Evolutionary conservation across 2,329 filamentous ascomycete genomes (phyloP).

Genomic region (Passalora sequoiae): DNA sequence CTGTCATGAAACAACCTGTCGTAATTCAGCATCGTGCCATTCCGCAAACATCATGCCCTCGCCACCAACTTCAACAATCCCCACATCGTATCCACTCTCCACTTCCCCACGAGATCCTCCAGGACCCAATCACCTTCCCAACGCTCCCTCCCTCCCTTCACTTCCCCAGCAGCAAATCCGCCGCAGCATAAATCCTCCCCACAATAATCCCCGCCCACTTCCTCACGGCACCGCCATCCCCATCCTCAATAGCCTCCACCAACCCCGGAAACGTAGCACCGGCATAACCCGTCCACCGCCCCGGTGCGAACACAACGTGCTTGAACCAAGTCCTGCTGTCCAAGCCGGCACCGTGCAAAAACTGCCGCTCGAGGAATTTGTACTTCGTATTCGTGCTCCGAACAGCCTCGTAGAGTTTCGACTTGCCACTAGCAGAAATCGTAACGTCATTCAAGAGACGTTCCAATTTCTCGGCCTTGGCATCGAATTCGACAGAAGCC

Average conservation of each 20-base stretch:
- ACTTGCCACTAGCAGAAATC: constrained; percentile 45
- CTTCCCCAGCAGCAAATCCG: constrained; percentile 13
- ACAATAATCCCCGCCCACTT: constrained; percentile 44
- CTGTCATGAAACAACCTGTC: too few relatives aligned
- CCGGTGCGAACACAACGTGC: constrained; percentile 88
- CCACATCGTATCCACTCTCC: too few relatives aligned
- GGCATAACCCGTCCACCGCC: constrained; percentile 84
- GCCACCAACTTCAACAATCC: too few relatives aligned
- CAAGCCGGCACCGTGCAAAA: constrained; percentile 69
- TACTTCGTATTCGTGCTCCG: constrained; percentile 70
- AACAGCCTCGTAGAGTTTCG: constrained; percentile 45
- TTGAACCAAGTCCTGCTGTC: constrained; percentile 86
- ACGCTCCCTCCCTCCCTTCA: too few relatives aligned
- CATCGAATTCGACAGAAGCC: constrained; percentile 50
- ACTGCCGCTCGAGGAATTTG: constrained; percentile 75
- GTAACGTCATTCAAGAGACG: constrained; percentile 38
- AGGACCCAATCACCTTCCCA: too few relatives aligned
- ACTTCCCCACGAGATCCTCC: too few relatives aligned
- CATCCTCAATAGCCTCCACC: constrained; percentile 55
- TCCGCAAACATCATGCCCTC: too few relatives aligned
- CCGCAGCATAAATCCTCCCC: constrained; percentile 25
- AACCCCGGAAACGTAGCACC: constrained; percentile 64
- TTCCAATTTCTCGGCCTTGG: constrained; percentile 38
- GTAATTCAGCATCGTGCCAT: too few relatives aligned
- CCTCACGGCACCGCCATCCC: constrained; percentile 36